Percentiles rank a stretch among this genome's conserved stretches.
phyloP scores from a whole-genome alignment of 2,329 filamentous ascomycete species.

The Hortaea werneckii region DNA sequence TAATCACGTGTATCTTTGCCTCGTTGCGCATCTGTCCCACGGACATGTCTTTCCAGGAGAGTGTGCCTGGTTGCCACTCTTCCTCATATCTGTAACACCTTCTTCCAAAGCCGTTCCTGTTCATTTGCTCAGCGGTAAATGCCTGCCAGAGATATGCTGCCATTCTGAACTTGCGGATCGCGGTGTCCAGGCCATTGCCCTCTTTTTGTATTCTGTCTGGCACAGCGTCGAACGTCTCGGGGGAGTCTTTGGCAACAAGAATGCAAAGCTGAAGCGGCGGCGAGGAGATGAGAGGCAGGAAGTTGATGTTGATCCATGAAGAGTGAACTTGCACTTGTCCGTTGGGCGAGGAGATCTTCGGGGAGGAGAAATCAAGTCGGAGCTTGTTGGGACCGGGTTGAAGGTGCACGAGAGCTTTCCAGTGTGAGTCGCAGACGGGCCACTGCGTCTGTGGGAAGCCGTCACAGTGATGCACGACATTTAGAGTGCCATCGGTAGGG shows the following conservation, averaged over 20 bases:
- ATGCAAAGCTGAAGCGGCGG: slow-evolving; percentile 87
- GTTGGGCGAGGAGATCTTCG: slow-evolving; percentile 63
- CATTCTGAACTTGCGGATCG: slow-evolving; percentile 86
- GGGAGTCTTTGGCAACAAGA: slow-evolving; percentile 77
- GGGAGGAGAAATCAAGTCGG: slow-evolving; percentile 74
- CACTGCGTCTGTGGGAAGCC: slow-evolving; percentile 72
- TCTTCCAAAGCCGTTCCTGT: slow-evolving; percentile 73
- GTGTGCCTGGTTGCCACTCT: slow-evolving; percentile 78
- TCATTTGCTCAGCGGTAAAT: slow-evolving; percentile 95
- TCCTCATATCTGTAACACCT: slow-evolving; percentile 87
- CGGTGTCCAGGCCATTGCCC: slow-evolving; percentile 70
- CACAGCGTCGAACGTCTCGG: slow-evolving; percentile 71
- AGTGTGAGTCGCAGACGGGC: slow-evolving; percentile 82
- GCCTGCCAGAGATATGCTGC: slow-evolving; percentile 94
- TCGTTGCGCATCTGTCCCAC: slow-evolving; percentile 73
- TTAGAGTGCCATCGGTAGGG: slow-evolving; percentile 67
- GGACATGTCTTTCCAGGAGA: slow-evolving; percentile 64
- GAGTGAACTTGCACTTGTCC: slow-evolving; percentile 62
- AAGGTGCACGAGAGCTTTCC: slow-evolving; percentile 87
- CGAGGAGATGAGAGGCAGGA: slow-evolving; percentile 65
- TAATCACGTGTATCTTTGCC: slow-evolving; percentile 78
- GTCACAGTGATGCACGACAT: slow-evolving; percentile 73
- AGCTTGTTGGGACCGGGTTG: slow-evolving; percentile 81
- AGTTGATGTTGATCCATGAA: slow-evolving; percentile 73
- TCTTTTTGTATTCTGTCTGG: slow-evolving; percentile 67